Percentiles rank a stretch among this genome's conserved stretches.
Evolutionary conservation across 2,329 filamentous ascomycete genomes (phyloP).

Genomic region (Pseudocercospora crystallina): DNA sequence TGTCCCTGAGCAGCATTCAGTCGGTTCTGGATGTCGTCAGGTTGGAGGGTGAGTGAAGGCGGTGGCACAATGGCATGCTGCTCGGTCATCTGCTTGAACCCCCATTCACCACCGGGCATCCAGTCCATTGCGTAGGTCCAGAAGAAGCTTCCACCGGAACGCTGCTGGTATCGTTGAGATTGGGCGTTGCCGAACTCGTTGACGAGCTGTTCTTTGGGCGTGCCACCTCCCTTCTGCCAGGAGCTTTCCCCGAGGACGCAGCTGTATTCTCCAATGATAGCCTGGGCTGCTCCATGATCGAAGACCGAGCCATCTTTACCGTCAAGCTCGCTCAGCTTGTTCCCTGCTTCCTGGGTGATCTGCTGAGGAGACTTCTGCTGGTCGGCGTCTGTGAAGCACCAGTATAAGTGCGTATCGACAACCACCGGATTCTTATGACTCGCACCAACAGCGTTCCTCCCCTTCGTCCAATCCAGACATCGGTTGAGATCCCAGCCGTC

Average conservation of each 20-base stretch:
- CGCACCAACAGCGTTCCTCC: slow-evolving; percentile 23
- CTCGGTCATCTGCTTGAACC: slow-evolving; percentile 55
- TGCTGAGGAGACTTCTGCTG: slow-evolving; percentile 52
- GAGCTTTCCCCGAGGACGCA: slow-evolving; percentile 55
- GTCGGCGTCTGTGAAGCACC: slow-evolving; percentile 56
- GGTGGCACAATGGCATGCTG: slow-evolving; percentile 46
- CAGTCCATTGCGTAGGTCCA: slow-evolving; percentile 64
- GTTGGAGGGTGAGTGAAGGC: slow-evolving; percentile 38
- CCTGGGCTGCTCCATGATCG: slow-evolving; percentile 52
- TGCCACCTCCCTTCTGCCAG: slow-evolving; percentile 41
- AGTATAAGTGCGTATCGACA: slow-evolving; percentile 61
- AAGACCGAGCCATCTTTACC: slow-evolving; percentile 50
- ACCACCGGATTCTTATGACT: slow-evolving; percentile 49
- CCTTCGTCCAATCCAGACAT: slow-evolving; percentile 46
- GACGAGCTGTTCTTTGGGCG: slow-evolving; percentile 41
- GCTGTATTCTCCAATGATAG: slow-evolving; percentile 59
- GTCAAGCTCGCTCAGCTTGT: slow-evolving; percentile 48
- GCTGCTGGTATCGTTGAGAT: slow-evolving; percentile 49
- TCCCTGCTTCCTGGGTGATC: slow-evolving; percentile 48
- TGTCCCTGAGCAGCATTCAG: slow-evolving; percentile 43
- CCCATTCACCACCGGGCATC: slow-evolving; percentile 63
- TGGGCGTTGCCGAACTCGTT: slow-evolving; percentile 52
- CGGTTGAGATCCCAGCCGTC: slow-evolving; percentile 57
- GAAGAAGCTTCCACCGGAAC: slow-evolving; percentile 56
- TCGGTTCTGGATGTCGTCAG: slow-evolving; percentile 39